Base-by-base conservation (phyloP, 108 stramenopile species). In the Stephanodiscus minutulus region DNA sequence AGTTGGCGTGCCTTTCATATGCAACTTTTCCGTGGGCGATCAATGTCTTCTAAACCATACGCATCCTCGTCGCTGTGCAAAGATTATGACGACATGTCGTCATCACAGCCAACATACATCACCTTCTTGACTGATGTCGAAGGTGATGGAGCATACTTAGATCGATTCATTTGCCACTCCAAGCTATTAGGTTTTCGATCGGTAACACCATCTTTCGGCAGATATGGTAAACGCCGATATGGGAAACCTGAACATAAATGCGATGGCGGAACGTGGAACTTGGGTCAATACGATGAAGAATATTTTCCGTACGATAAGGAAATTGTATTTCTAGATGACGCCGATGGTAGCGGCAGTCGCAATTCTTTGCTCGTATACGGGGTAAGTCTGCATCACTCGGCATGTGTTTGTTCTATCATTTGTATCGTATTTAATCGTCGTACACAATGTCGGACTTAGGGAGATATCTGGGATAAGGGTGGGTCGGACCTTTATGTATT, bases 401-500 rank as follows among this genome's bases (percentile, higher is more conserved):
- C 17, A 6, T 49, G 27, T 48, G 10, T 9, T 10, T 50, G 21
- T 18, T 35, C 27, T 0, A 4, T 7, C 24, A 29, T 55, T 54
- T 37, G 17, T 4, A n/a, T 15, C 22, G 39, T 36, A 50, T 37
- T 18, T n/a, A 37, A 56, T n/a, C 18, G 4, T 21, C n/a, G n/a
- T n/a, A n/a, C n/a, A n/a, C n/a, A n/a, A n/a, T n/a, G n/a, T n/a
- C n/a, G n/a, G n/a, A n/a, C 4, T 80, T 83, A 91, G 50, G 95
- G 95, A 24, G 95, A 96, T 68, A 60, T 93, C 17, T 93, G 92
- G 87, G 95, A 96, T 62, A 85, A 91, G 72, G 95, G 95, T 13
- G 89, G 89, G 17, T 77, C 75, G 39, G 95, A 96, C 79, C 81
- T 96, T 56, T 91, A 91, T 49, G 86, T 93, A 7, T 82, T 91